A percentile compares a stretch with the other conserved stretches of the same genome.
phyloP scores from a whole-genome alignment of 2,329 filamentous ascomycete species.

The Dothistroma pini region DNA sequence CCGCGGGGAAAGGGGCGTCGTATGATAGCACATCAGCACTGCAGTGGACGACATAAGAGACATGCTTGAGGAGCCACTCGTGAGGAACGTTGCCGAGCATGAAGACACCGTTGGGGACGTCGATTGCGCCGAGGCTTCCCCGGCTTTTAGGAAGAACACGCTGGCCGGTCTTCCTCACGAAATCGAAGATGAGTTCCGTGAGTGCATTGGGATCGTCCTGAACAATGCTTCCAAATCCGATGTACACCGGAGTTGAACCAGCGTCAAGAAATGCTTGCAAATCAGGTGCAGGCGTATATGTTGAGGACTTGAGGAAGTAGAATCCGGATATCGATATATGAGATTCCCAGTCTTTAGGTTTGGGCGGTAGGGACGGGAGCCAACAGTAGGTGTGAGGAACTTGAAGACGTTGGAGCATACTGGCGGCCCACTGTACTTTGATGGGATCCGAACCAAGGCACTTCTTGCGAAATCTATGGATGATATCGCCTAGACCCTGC shows the following conservation, averaged over 20 bases:
- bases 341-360: conserved; percentile 70
- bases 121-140: conserved; percentile 45
- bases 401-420: conserved; percentile 69
- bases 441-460: conserved; percentile 72
- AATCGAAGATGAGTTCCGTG: conserved; percentile 69
- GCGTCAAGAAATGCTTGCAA: conserved; percentile 63
- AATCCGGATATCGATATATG: conserved; percentile 78
- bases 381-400: conserved; percentile 93
- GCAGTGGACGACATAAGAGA: conserved; percentile 54
- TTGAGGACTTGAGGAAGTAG: conserved; percentile 66
- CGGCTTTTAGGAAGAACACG: conserved; percentile 55
- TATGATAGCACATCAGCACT: no score
- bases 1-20: no score
- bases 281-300: conserved; percentile 63
- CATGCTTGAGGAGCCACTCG: conserved; percentile 56
- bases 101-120: conserved; percentile 42
- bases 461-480: conserved; percentile 79
- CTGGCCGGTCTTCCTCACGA: conserved; percentile 52
- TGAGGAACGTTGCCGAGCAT: conserved; percentile 56
- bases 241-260: conserved; percentile 72
- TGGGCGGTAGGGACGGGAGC: conserved; percentile 75
- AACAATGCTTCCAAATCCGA: conserved; percentile 80
- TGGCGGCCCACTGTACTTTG: conserved; percentile 77
- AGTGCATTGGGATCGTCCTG: conserved; percentile 70
- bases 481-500: conserved; percentile 89